phyloP scores from a whole-genome alignment of 805 yeast species.

The Zygosaccharomyces pseudorouxii region DNA sequence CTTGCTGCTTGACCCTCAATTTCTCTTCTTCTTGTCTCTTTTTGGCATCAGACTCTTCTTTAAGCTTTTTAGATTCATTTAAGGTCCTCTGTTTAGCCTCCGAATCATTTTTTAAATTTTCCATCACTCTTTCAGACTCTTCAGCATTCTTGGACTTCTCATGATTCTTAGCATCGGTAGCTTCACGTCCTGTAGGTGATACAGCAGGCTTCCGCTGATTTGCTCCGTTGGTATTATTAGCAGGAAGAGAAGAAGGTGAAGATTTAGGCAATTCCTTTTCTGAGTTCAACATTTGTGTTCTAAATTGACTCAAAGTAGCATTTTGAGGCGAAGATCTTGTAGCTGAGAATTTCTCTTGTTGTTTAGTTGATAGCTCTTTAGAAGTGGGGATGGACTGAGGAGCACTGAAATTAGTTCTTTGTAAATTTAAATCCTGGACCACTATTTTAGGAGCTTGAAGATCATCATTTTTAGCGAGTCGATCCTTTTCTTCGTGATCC shows the following conservation, averaged over 20 bases:
- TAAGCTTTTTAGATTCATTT: constrained; percentile 15
- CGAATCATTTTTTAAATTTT: constrained; percentile 12
- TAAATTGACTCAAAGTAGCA: not conserved
- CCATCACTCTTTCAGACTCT: constrained; percentile 9
- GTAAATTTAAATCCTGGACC: not conserved
- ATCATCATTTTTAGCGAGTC: not conserved
- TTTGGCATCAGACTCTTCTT: constrained; percentile 9
- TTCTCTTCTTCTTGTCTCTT: constrained; percentile 10
- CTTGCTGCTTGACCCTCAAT: constrained; percentile 10
- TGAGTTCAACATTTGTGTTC: not conserved
- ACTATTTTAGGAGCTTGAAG: not conserved
- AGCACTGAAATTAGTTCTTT: not conserved
- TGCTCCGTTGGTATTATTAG: not conserved
- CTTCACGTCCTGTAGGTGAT: not conserved
- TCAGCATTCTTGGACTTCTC: constrained; percentile 6
- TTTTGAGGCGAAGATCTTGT: not conserved
- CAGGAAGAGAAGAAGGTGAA: not conserved
- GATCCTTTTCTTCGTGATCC: not conserved
- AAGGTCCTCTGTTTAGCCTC: constrained; percentile 12
- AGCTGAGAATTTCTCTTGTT: not conserved
- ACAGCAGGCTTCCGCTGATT: not conserved
- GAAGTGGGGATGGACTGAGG: not conserved
- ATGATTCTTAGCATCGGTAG: not conserved
- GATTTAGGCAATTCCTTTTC: not conserved
- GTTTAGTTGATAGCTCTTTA: not conserved